A percentile compares a stretch with the other conserved stretches of the same genome.
Conservation (phyloP, 2,329 filamentous ascomycete species). For the Apiospora kogelbergensis region DNA sequence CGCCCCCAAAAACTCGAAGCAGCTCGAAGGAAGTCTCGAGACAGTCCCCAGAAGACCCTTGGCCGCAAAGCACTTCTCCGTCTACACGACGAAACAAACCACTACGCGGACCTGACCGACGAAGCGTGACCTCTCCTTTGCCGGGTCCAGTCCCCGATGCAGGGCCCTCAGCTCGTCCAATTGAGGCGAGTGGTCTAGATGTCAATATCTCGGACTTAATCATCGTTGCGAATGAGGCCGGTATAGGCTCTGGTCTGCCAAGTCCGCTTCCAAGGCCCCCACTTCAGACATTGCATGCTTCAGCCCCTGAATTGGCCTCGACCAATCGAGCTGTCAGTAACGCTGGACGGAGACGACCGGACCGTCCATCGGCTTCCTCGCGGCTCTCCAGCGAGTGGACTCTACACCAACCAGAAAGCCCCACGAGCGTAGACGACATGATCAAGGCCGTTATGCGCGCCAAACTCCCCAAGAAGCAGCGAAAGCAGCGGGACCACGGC, state of each 20-base stretch:
- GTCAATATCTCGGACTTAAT: not conserved
- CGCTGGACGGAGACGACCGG: not conserved
- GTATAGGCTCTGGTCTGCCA: not conserved
- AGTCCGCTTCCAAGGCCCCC: not conserved
- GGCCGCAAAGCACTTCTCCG: not conserved
- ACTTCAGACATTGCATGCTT: not conserved
- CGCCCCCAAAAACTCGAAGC: not conserved
- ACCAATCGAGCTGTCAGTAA: not conserved
- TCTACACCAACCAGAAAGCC: not conserved
- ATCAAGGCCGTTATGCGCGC: not conserved
- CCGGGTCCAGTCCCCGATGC: not conserved
- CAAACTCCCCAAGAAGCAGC: not conserved
- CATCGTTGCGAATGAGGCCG: not conserved
- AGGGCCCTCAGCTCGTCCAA: not conserved
- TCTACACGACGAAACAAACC: not conserved
- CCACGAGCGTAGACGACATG: slow-evolving; percentile 1
- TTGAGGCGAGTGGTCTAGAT: not conserved
- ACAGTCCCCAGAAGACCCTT: not conserved
- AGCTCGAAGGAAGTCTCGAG: not conserved
- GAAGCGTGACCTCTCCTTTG: not conserved
- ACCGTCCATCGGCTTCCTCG: not conserved
- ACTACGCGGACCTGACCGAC: not conserved
- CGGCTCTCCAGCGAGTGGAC: not conserved
- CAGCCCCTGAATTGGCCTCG: not conserved
- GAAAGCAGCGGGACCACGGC: not conserved